A percentile compares a stretch with the other conserved stretches of the same genome.
These are phyloP conservation scores for Vicia villosa DNA, from an alignment of 306 rosid species.

Conservation along the genomic window DNA sequence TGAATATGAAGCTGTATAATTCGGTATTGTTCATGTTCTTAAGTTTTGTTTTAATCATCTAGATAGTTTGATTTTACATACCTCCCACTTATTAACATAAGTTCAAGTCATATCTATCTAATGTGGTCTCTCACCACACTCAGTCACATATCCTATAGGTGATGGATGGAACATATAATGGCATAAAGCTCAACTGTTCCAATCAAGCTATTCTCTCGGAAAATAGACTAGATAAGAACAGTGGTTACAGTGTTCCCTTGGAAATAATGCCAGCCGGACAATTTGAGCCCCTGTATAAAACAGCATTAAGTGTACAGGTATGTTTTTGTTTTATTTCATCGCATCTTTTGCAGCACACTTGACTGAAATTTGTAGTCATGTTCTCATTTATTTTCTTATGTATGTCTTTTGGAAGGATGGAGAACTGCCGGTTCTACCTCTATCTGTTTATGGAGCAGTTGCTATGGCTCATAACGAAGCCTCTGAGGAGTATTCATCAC, in stretches of 20 bases:
- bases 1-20: background rate
- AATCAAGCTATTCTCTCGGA: slow-evolving; percentile 89
- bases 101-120: background rate
- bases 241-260: slow-evolving; percentile 67
- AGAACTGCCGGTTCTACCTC: slow-evolving; percentile 90
- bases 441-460: slow-evolving; percentile 88
- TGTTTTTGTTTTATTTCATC: slow-evolving; percentile 15
- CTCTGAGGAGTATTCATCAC: slow-evolving; percentile 88
- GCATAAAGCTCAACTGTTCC: slow-evolving; percentile 59
- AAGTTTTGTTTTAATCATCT: slow-evolving; percentile 22
- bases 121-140: background rate
- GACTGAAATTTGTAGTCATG: background rate
- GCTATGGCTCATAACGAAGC: slow-evolving; percentile 95
- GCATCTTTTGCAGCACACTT: slow-evolving; percentile 22
- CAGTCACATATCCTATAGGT: slow-evolving; percentile 52
- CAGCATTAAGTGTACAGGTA: slow-evolving; percentile 84
- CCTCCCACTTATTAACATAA: background rate
- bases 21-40: background rate
- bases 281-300: slow-evolving; percentile 86
- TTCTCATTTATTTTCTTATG: slow-evolving; percentile 24
- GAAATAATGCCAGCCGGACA: slow-evolving; percentile 94
- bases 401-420: slow-evolving; percentile 70
- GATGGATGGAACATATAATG: slow-evolving; percentile 84
- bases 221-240: slow-evolving; percentile 55
- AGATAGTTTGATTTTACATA: slow-evolving; percentile 15